Conservation (phyloP, 768 basidiomycete genomes). For the Obba rivulosa region DNA sequence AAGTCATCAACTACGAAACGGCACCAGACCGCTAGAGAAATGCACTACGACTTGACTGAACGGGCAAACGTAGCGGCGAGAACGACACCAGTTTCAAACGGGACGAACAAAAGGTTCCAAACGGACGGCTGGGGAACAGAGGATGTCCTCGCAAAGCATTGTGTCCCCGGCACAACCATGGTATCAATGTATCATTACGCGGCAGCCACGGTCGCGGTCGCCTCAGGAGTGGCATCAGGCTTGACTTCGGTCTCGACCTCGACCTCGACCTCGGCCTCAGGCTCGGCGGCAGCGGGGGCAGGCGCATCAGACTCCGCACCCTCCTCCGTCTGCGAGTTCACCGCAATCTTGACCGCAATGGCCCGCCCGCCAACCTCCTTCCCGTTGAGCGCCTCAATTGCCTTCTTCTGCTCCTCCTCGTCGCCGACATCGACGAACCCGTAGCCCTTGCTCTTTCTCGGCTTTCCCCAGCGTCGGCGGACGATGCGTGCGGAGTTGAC, state of each 20-base stretch:
- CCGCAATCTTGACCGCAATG: slow-evolving; percentile 93
- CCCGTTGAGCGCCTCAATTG: slow-evolving; percentile 80
- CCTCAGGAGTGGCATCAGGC: slow-evolving; percentile 15
- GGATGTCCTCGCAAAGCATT: slow-evolving; percentile 1
- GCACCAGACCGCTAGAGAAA: slow-evolving; percentile 24
- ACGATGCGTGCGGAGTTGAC: slow-evolving; percentile 89
- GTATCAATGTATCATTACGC: slow-evolving; percentile 8
- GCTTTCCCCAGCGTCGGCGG: slow-evolving; percentile 75
- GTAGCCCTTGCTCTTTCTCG: slow-evolving; percentile 91
- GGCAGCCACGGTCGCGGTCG: slow-evolving; percentile 19
- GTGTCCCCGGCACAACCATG: slow-evolving; percentile 7
- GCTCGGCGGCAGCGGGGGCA: slow-evolving; percentile 13
- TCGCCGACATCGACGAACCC: slow-evolving; percentile 94
- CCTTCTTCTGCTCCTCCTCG: slow-evolving; percentile 88
- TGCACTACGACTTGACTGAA: slow-evolving; percentile 6
- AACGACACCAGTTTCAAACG: slow-evolving; percentile 20
- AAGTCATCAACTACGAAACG: slow-evolving; percentile 23
- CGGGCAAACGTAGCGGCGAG: slow-evolving; percentile 15
- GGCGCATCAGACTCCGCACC: slow-evolving; percentile 21
- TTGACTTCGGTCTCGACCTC: slow-evolving; percentile 10
- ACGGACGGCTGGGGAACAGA: slow-evolving; percentile 3
- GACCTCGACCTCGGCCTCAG: background rate
- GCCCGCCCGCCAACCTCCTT: slow-evolving; percentile 81
- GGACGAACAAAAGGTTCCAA: slow-evolving; percentile 8
- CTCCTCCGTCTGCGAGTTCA: slow-evolving; percentile 71